Conservation (phyloP, 768 basidiomycete species). For the Rhizopogon vulgaris region DNA sequence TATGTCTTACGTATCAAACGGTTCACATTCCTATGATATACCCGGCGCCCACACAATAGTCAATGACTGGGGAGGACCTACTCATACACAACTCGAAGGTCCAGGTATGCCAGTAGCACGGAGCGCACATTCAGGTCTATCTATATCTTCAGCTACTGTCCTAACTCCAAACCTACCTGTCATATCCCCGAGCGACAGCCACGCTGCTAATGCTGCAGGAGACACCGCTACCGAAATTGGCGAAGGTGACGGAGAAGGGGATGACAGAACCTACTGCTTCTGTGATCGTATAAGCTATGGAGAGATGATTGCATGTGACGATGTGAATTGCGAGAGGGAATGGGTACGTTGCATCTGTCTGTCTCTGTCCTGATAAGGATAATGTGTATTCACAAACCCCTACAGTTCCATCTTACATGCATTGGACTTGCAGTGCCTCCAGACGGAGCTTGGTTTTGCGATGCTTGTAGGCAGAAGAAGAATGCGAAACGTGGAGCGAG, state of each 20-base stretch:
- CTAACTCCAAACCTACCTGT: slow-evolving; percentile 18
- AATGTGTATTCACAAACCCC: slow-evolving; percentile 6
- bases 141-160: slow-evolving; percentile 19
- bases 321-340: slow-evolving; percentile 71
- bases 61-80: slow-evolving; percentile 45
- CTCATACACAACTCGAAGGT: slow-evolving; percentile 59
- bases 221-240: slow-evolving; percentile 40
- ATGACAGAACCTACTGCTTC: slow-evolving; percentile 72
- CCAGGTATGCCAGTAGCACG: slow-evolving; percentile 73
- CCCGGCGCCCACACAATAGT: slow-evolving; percentile 27
- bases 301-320: slow-evolving; percentile 95
- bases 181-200: slow-evolving; percentile 25
- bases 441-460: slow-evolving; percentile 73
- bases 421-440: slow-evolving; percentile 63
- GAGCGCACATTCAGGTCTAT: slow-evolving; percentile 20
- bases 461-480: slow-evolving; percentile 53
- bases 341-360: slow-evolving; percentile 57
- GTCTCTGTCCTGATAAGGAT: slow-evolving; percentile 4
- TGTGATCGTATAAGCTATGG: slow-evolving; percentile 84
- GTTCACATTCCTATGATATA: slow-evolving; percentile 36
- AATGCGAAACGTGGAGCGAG: slow-evolving; percentile 43
- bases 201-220: slow-evolving; percentile 29
- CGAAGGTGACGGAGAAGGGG: slow-evolving; percentile 48
- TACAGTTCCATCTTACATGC: slow-evolving; percentile 76
- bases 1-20: slow-evolving; percentile 31